Evolutionary conservation across 2,329 filamentous ascomycete species (phyloP), one percentile per base, ranked within the genome.

Genomic region (Dactylonectria estremocensis): DNA sequence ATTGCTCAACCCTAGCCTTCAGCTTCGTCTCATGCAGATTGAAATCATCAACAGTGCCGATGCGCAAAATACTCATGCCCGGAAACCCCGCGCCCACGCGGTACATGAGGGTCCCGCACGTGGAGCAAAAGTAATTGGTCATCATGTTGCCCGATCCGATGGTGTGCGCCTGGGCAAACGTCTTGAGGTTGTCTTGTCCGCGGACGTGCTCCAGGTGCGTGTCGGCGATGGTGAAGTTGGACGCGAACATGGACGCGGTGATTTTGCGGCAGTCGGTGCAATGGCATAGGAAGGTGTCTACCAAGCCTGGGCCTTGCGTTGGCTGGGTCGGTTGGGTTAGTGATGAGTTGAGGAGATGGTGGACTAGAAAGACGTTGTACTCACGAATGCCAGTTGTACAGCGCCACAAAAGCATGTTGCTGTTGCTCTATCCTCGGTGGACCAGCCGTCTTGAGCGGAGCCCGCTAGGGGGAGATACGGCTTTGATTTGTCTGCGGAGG

Each of bases 31-130:
- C 88, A 37, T 86, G 83, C 57, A 92, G 73, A 56, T 74, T 77
- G 58, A 89, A 89, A 78, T 92, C 89, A 75, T 92, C 90, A 1
- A 92, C 84, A 0, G 87, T 90, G 0, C 90, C 90, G 56, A 90
- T 84, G 0, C 90, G 79, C 66, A 88, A 59, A 53, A 91, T 85
- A 43, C 77, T 85, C 49, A 67, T 64, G 0, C 82, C 86, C 0
- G 87, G 87, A 60, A 82, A 86, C 0, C 74, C 79, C 1, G 78
- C 72, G 5, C 84, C 79, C 9, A 83, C 77, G 1, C 89, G 83
- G 71, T 90, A 91, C 88, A 92, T 87, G 5, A 91, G 82, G 0
- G 85, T 86, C 0, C 90, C 89, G 73, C 90, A 92, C 0, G 81
- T 86, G 0, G 74, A 79, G 70, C 90, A 92, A 77, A 92, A 92